Percentiles rank a stretch among this genome's conserved stretches.
Conservation (phyloP, 495 filamentous ascomycete genomes). For the Lepraria neglecta region DNA sequence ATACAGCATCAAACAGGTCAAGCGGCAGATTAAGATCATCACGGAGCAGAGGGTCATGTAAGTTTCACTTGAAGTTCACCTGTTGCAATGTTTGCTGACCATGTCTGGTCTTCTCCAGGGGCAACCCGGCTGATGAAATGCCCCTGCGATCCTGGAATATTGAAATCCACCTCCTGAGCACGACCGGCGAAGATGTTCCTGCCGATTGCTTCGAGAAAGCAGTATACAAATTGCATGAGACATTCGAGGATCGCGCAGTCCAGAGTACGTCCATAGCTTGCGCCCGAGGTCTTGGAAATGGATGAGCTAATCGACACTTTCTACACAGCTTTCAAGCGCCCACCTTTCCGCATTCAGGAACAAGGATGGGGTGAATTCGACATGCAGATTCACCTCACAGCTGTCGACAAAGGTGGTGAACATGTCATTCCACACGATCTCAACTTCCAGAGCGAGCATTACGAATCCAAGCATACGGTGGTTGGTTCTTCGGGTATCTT, state of each 20-base stretch:
- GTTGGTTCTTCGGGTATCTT: conserved; percentile 40
- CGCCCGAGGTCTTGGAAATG: background rate
- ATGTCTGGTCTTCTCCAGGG: conserved; percentile 33
- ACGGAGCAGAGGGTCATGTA: conserved; percentile 87
- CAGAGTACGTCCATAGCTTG: conserved; percentile 58
- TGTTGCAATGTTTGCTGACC: conserved; percentile 10
- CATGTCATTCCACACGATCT: conserved; percentile 78
- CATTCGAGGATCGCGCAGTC: conserved; percentile 68
- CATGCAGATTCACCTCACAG: conserved; percentile 74
- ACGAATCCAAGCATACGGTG: conserved; percentile 76
- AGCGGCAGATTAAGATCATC: conserved; percentile 83
- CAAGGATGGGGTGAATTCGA: conserved; percentile 99
- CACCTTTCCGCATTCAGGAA: conserved; percentile 84
- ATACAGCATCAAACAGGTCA: conserved; percentile 48
- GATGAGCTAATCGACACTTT: background rate
- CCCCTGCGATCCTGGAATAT: conserved; percentile 75
- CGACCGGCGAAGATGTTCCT: conserved; percentile 58
- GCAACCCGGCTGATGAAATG: conserved; percentile 73
- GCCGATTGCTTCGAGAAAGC: conserved; percentile 87
- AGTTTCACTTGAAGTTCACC: conserved; percentile 31
- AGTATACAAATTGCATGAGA: conserved; percentile 85
- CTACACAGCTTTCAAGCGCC: conserved; percentile 61
- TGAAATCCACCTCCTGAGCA: conserved; percentile 53
- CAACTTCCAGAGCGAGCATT: conserved; percentile 75
- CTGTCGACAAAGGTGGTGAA: conserved; percentile 80